These are phyloP conservation scores for Cercospora sp. DNA, from an alignment of 2,329 filamentous ascomycete genomes.

Conservation along the genomic window DNA sequence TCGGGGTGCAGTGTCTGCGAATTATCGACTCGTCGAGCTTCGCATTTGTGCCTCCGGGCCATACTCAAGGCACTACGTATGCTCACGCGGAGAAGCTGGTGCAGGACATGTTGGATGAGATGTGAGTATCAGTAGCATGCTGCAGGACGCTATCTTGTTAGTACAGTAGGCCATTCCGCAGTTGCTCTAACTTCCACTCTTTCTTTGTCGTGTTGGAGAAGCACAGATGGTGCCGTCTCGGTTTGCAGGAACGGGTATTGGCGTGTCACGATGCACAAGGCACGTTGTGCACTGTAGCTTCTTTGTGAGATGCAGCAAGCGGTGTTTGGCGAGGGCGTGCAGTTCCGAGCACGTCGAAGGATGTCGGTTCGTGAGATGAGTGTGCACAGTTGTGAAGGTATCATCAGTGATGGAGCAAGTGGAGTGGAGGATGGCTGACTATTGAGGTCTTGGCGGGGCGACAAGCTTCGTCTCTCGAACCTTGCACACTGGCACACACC, in stretches of 20 bases:
- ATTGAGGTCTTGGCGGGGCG: background rate
- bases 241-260: background rate
- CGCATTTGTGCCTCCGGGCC: slow-evolving; percentile 41
- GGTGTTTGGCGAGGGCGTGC: too few relatives aligned
- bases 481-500: background rate
- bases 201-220: background rate
- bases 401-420: too few relatives aligned
- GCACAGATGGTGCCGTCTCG: background rate
- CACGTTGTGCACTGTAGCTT: background rate
- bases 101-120: slow-evolving; percentile 18
- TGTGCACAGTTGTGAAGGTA: too few relatives aligned
- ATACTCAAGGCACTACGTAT: slow-evolving; percentile 33
- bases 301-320: background rate
- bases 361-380: background rate
- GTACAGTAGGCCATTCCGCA: too few relatives aligned
- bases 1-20: slow-evolving; percentile 41
- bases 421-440: too few relatives aligned
- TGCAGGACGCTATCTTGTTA: too few relatives aligned
- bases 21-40: slow-evolving; percentile 43
- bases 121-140: background rate
- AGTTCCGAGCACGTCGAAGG: background rate
- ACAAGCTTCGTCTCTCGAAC: background rate
- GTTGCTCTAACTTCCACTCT: background rate
- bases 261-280: background rate
- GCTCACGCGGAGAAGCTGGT: slow-evolving; percentile 27